Base-by-base conservation (phyloP, 2,329 filamentous ascomycete species). In the Nemania diffusa region DNA sequence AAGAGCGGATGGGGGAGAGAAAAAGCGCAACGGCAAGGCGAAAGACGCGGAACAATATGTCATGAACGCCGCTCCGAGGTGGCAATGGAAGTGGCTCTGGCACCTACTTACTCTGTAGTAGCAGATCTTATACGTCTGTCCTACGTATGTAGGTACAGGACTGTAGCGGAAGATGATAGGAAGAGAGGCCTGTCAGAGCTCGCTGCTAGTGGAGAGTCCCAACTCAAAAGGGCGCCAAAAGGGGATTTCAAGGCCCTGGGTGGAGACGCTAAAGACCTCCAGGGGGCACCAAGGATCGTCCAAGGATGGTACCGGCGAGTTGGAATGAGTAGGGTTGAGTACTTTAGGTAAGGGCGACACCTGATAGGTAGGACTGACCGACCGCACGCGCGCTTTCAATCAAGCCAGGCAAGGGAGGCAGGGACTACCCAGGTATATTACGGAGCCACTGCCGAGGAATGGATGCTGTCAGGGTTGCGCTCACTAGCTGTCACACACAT, bases 221-320 rank as follows among this genome's bases (percentile, higher is more conserved):
- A 57, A 67, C 56, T 69, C 61, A 40, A 57, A n/a, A 44, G 42
- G 6, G 9, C 42, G 52, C 15, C 22, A 4, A 42, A 11, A 29
- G 13, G 32, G 13, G 44, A 20, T 37, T 44, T 40, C 37, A 40
- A 15, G n/a, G n/a, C n/a, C n/a, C n/a, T n/a, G 8, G 13, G 65
- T 68, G 68, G 68, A 48, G 65, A 68, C 68, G 65, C 68, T 70
- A 70, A 56, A n/a, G 40, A 20, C 53, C 37, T n/a, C 62, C 48
- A 24, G 48, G 11, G 48, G 13, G 37, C 11, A 34, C 11, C 32
- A 34, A 34, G 34, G 24, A 55, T 17, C 52, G 52, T 57, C 61
- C 53, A 58, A 53, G 51, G 62, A 44, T 60, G 48, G 52, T 57
- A 62, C 66, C 68, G 59, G 63, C 57, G 40, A 67, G 37, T 64